Percentiles rank a stretch among this genome's conserved stretches.
Evolutionary conservation across 1,139 yeast genomes (phyloP).

Genomic region (Hemisphaericaspora xylanilytica): DNA sequence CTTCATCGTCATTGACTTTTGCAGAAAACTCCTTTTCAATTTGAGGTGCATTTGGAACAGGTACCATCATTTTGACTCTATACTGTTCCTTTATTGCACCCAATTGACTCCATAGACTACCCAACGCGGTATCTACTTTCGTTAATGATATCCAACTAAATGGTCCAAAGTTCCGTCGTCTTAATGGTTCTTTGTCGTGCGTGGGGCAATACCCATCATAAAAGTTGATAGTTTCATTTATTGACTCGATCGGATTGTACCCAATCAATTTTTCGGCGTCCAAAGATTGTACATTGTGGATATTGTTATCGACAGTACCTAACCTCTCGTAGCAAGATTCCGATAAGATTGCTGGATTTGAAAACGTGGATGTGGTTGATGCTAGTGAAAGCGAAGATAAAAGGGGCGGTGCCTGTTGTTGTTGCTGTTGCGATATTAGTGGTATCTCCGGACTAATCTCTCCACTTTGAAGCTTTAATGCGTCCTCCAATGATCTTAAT

Average conservation of each 20-base stretch:
- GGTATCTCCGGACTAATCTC: conserved; percentile 4
- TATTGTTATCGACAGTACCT: not conserved
- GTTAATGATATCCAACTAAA: conserved; percentile 48
- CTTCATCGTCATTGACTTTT: conserved; percentile 35
- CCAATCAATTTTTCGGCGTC: conserved; percentile 15
- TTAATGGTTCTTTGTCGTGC: conserved; percentile 30
- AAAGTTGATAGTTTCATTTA: conserved; percentile 35
- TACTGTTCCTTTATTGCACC: conserved; percentile 24
- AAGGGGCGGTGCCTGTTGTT: not conserved
- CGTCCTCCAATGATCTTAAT: conserved; percentile 13
- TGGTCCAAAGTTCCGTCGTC: conserved; percentile 48
- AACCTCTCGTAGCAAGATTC: conserved; percentile 5
- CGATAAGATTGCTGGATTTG: conserved; percentile 1
- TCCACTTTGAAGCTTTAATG: conserved; percentile 5
- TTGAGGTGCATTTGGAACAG: conserved; percentile 19
- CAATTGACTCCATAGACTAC: conserved; percentile 32
- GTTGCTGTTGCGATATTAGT: conserved; percentile 1
- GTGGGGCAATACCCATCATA: conserved; percentile 43
- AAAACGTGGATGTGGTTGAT: not conserved
- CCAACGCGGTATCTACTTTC: conserved; percentile 47
- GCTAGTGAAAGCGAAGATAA: not conserved
- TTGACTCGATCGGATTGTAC: conserved; percentile 24
- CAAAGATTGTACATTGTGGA: not conserved
- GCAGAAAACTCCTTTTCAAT: conserved; percentile 31
- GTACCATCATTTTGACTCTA: conserved; percentile 20